Conservation (phyloP, 163 green algal species). For the Chlamydomonas reinhardtii region DNA sequence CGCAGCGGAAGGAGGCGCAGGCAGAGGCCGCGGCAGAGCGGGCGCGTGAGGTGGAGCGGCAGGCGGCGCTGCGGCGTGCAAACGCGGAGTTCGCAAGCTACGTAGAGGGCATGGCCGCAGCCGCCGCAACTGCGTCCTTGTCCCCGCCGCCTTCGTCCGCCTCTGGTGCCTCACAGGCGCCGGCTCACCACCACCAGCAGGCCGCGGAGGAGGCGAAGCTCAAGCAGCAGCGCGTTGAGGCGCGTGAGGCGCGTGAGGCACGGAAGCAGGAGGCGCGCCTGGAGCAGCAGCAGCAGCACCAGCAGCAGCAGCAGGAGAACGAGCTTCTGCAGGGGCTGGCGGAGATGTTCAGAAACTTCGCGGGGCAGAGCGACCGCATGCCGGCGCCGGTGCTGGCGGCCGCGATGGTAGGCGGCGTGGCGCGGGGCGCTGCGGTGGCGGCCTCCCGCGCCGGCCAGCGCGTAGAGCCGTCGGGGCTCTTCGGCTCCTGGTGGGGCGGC, state of each 20-base stretch:
- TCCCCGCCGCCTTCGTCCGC: background rate
- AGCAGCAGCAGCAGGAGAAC: conserved; percentile 22
- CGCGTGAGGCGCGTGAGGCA: no score
- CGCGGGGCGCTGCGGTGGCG: background rate
- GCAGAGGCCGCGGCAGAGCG: background rate
- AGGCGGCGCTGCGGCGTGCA: background rate
- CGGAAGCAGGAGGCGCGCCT: background rate
- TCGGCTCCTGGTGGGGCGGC: background rate
- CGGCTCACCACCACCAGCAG: background rate
- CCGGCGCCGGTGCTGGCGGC: background rate
- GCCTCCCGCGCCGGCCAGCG: background rate
- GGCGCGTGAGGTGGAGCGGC: background rate
- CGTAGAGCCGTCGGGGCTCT: no score
- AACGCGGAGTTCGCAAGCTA: conserved; percentile 26
- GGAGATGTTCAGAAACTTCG: conserved; percentile 40
- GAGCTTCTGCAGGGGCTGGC: conserved; percentile 11
- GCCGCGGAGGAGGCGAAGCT: no score
- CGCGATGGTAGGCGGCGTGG: background rate
- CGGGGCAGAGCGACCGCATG: background rate
- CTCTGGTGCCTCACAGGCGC: no score
- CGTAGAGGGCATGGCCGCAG: background rate
- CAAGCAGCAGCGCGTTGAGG: background rate
- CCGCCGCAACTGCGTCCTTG: background rate
- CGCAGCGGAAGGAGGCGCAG: no score
- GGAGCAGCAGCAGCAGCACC: background rate